phyloP scores from a whole-genome alignment of 805 yeast genomes.

The Wickerhamomyces bisporus region DNA sequence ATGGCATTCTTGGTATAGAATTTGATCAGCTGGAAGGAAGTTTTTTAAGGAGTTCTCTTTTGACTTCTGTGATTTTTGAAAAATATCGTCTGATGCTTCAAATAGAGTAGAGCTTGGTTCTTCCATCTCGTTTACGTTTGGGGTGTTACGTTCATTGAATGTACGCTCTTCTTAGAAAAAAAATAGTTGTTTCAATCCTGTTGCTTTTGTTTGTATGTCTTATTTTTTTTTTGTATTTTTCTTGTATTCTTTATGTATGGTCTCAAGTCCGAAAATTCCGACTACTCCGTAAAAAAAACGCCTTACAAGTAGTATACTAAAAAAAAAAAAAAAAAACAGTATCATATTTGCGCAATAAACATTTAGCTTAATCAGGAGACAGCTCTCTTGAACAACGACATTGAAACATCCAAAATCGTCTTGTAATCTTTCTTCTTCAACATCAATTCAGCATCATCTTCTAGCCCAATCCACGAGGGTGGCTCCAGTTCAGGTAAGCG shows the following conservation, averaged over 20 bases:
- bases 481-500: slow-evolving; percentile 49
- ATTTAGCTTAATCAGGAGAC: background rate
- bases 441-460: slow-evolving; percentile 35
- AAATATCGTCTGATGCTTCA: background rate
- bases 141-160: too few species aligned
- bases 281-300: too few species aligned
- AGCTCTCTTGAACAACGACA: background rate
- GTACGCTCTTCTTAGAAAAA: too few species aligned
- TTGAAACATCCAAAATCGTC: slow-evolving; percentile 1
- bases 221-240: too few species aligned
- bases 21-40: slow-evolving; percentile 10
- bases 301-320: too few species aligned
- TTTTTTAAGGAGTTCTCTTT: background rate
- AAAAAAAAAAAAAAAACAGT: too few species aligned
- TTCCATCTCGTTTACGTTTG: background rate
- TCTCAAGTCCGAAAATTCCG: too few species aligned
- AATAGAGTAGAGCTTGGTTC: background rate
- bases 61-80: background rate
- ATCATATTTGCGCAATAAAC: too few species aligned
- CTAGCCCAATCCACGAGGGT: slow-evolving; percentile 48
- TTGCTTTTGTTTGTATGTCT: too few species aligned
- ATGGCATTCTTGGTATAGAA: slow-evolving; percentile 10
- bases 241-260: too few species aligned
- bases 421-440: slow-evolving; percentile 17
- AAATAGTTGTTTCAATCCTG: too few species aligned